Evolutionary conservation across 345 rosid species (phyloP).

Genomic region (Sonneratia caseolaris): DNA sequence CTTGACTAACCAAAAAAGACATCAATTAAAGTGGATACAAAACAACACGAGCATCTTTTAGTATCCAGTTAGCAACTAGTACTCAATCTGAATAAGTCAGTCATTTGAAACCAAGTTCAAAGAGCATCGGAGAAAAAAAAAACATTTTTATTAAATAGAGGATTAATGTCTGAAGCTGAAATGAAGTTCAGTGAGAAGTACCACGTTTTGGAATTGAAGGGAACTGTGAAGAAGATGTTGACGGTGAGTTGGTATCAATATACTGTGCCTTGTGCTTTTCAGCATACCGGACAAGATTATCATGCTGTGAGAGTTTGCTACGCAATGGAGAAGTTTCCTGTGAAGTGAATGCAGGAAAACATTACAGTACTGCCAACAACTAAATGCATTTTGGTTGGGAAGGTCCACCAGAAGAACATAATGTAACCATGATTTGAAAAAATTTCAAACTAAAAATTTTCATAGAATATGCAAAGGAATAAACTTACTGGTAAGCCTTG

Average conservation of each 20-base stretch:
- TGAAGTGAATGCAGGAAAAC: constrained; percentile 9
- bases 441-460: neutral
- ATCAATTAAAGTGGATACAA: neutral
- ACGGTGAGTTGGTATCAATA: constrained; percentile 42
- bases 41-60: neutral
- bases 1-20: neutral
- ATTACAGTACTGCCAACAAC: neutral
- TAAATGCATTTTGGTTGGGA: neutral
- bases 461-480: neutral
- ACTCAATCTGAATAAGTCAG: neutral
- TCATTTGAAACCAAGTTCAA: neutral
- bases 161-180: neutral
- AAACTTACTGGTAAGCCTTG: constrained; percentile 77
- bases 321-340: constrained; percentile 68
- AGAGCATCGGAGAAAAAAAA: neutral
- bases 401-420: neutral
- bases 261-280: constrained; percentile 53
- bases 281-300: constrained; percentile 55
- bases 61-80: neutral
- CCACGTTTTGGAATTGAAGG: constrained; percentile 41
- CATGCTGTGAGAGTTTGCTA: constrained; percentile 46
- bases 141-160: neutral
- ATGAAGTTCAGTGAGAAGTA: constrained; percentile 36
- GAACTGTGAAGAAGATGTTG: constrained; percentile 35
- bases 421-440: neutral